phyloP scores from a whole-genome alignment of 805 yeast species.

The Cyberlindnera bimundalis region DNA sequence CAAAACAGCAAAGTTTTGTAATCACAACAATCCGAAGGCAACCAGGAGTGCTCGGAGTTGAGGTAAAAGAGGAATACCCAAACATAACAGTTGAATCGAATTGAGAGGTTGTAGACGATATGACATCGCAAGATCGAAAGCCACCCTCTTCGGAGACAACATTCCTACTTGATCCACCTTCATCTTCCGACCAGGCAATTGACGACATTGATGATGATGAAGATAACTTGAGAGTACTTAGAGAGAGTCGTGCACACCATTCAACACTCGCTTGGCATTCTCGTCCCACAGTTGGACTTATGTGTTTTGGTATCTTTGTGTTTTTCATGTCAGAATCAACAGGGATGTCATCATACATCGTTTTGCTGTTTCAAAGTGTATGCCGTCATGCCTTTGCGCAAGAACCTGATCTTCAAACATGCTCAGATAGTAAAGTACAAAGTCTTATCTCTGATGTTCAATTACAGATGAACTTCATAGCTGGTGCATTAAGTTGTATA shows the following conservation, averaged over 20 bases:
- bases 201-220: slow-evolving; percentile 33
- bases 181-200: slow-evolving; percentile 31
- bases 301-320: slow-evolving; percentile 41
- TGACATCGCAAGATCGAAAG: too few relatives aligned
- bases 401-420: slow-evolving; percentile 18
- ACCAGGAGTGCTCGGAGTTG: neutral
- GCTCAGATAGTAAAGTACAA: slow-evolving; percentile 42
- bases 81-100: too few relatives aligned
- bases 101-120: too few relatives aligned
- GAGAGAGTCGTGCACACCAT: slow-evolving; percentile 46
- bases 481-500: slow-evolving; percentile 44
- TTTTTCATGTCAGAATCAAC: slow-evolving; percentile 40
- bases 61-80: too few relatives aligned
- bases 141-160: neutral
- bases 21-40: too few relatives aligned
- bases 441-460: slow-evolving; percentile 45
- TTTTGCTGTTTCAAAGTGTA: slow-evolving; percentile 29
- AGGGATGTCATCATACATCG: slow-evolving; percentile 36
- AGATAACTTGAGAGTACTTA: slow-evolving; percentile 42
- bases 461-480: slow-evolving; percentile 38
- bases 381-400: slow-evolving; percentile 31
- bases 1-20: too few relatives aligned
- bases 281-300: slow-evolving; percentile 53
- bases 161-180: neutral
- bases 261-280: slow-evolving; percentile 46